phyloP scores from a whole-genome alignment of 2,329 filamentous ascomycete genomes.

The Pestalotiopsis sp. region DNA sequence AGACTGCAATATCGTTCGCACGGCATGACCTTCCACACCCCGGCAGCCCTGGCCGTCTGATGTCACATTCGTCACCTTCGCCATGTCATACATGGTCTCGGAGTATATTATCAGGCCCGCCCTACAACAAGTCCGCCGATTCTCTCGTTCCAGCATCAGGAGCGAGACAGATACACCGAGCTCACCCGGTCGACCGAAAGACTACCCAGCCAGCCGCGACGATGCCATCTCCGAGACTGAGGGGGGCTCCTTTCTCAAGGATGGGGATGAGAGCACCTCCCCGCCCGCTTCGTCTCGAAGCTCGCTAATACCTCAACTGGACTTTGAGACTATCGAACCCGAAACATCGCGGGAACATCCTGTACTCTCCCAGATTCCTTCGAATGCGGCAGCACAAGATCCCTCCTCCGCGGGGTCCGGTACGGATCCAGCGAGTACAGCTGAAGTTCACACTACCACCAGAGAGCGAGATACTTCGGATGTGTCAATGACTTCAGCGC shows the following conservation, averaged over 20 bases:
- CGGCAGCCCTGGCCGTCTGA: slow-evolving; percentile 9
- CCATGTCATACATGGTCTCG: slow-evolving; percentile 66
- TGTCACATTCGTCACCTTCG: slow-evolving; percentile 7
- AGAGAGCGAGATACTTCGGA: slow-evolving; percentile 4
- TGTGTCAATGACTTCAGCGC: not conserved
- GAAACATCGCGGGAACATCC: not conserved
- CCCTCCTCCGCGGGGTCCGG: not conserved
- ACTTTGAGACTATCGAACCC: not conserved
- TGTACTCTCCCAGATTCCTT: not conserved
- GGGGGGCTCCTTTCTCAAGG: slow-evolving; percentile 27
- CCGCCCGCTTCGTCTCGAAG: slow-evolving; percentile 30
- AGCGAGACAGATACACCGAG: slow-evolving; percentile 34
- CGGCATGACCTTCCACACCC: slow-evolving; percentile 11
- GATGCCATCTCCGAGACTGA: slow-evolving; percentile 33
- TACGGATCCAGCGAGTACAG: not conserved
- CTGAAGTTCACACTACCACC: not conserved
- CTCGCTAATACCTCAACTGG: slow-evolving; percentile 23
- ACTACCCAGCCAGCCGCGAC: slow-evolving; percentile 24
- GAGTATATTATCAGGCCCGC: slow-evolving; percentile 69
- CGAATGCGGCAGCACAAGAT: not conserved
- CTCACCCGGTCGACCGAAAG: slow-evolving; percentile 30
- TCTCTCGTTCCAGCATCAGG: slow-evolving; percentile 47
- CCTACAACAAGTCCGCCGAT: slow-evolving; percentile 65
- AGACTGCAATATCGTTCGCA: not conserved
- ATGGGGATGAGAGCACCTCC: slow-evolving; percentile 25